phyloP scores from a whole-genome alignment of 164 flowering plant genomes.

The Cinnamomum chago region DNA sequence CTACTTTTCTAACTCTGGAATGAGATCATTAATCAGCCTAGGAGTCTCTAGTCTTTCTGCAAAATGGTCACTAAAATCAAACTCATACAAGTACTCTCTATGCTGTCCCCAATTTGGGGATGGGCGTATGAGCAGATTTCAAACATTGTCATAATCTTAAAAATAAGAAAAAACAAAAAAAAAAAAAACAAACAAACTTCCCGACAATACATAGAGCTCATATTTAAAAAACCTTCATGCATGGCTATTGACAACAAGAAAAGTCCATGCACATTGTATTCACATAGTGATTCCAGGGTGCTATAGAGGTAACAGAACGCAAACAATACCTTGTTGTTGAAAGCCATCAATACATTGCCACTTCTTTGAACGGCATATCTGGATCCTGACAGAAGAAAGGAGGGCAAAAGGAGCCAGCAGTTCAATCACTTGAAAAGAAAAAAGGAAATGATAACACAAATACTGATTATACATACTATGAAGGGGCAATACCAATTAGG shows the following conservation, averaged over 20 bases:
- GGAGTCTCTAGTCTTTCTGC: too few species aligned
- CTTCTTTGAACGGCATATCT: constrained; percentile 85
- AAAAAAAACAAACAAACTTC: too few species aligned
- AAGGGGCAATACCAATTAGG: constrained; percentile 56
- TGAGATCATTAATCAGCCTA: too few species aligned
- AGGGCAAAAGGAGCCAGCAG: not conserved
- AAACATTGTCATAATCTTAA: too few species aligned
- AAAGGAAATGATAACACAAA: not conserved
- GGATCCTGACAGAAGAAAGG: constrained; percentile 46
- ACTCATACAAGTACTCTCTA: too few species aligned
- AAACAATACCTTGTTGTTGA: constrained; percentile 76
- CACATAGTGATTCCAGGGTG: not conserved
- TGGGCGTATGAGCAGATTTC: too few species aligned
- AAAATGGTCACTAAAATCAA: too few species aligned
- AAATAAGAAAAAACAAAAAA: too few species aligned
- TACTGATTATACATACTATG: not conserved
- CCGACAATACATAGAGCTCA: too few species aligned
- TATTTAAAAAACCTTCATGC: not conserved
- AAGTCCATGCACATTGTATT: not conserved
- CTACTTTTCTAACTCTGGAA: too few species aligned
- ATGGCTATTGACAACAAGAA: not conserved
- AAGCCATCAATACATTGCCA: constrained; percentile 85
- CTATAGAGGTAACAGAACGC: not conserved
- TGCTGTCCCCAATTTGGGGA: too few species aligned
- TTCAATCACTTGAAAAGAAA: constrained; percentile 6